phyloP scores from a whole-genome alignment of 352 stramenopile species.

The Phytophthora idaei region DNA sequence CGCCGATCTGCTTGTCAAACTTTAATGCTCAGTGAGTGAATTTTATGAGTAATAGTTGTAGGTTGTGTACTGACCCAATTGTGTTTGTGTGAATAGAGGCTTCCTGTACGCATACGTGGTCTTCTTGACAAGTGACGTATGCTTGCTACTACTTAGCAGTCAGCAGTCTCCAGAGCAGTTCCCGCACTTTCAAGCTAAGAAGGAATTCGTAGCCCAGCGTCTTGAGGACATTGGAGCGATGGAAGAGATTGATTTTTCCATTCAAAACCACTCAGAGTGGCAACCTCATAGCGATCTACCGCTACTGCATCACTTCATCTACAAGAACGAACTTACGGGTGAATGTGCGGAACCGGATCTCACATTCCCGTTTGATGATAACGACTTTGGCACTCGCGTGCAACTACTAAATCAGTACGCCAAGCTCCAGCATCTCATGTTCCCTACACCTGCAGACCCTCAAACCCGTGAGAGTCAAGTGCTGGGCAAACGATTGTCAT shows the following conservation, averaged over 20 bases:
- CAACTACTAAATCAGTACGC: slow-evolving; percentile 61
- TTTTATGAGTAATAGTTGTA: neutral
- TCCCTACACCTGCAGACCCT: slow-evolving; percentile 22
- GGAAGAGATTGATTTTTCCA: slow-evolving; percentile 43
- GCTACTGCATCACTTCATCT: slow-evolving; percentile 69
- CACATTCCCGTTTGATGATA: slow-evolving; percentile 51
- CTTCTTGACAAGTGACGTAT: slow-evolving; percentile 65
- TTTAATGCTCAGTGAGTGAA: slow-evolving; percentile 68
- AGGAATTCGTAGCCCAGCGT: slow-evolving; percentile 45
- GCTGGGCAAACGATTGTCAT: slow-evolving; percentile 51
- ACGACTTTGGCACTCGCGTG: slow-evolving; percentile 37
- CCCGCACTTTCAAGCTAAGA: slow-evolving; percentile 72
- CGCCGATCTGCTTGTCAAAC: slow-evolving; percentile 63
- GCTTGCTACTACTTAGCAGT: slow-evolving; percentile 69
- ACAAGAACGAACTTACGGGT: slow-evolving; percentile 71
- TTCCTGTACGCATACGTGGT: slow-evolving; percentile 79
- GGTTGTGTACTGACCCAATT: slow-evolving; percentile 1
- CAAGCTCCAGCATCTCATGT: slow-evolving; percentile 62
- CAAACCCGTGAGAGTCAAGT: slow-evolving; percentile 44
- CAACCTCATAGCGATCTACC: slow-evolving; percentile 59
- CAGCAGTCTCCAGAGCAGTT: slow-evolving; percentile 73
- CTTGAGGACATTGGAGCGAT: slow-evolving; percentile 48
- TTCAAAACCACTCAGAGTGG: slow-evolving; percentile 45
- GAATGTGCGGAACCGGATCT: slow-evolving; percentile 55
- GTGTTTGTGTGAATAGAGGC: slow-evolving; percentile 35